Evolutionary conservation across 768 basidiomycete genomes (phyloP).

Genomic region (Pleurotus pulmonarius): DNA sequence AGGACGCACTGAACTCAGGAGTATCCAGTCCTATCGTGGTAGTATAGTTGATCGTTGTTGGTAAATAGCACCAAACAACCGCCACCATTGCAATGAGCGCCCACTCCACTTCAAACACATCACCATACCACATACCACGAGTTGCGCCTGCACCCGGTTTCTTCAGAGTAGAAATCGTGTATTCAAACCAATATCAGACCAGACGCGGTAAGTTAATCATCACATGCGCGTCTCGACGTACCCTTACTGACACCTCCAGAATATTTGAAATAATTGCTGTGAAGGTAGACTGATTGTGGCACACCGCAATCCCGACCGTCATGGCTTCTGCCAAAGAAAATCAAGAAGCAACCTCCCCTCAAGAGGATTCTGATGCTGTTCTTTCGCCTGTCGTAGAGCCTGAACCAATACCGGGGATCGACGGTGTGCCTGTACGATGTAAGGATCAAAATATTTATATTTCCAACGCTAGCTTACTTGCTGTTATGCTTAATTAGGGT

Average conservation of each 20-base stretch:
- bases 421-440: conserved; percentile 81
- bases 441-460: conserved; percentile 29
- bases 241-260: background rate
- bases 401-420: conserved; percentile 70
- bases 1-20: too few species aligned
- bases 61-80: too few species aligned
- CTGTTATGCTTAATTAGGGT: conserved; percentile 48
- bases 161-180: too few species aligned
- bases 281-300: conserved; percentile 1
- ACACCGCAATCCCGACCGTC: conserved; percentile 1
- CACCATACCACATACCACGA: too few species aligned
- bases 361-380: conserved; percentile 62
- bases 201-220: background rate
- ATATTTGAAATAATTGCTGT: too few species aligned
- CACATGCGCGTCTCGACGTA: background rate
- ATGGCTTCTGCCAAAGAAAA: conserved; percentile 20
- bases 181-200: background rate
- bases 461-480: conserved; percentile 10
- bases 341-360: conserved; percentile 41
- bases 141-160: too few species aligned
- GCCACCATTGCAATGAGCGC: too few species aligned
- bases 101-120: too few species aligned
- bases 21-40: too few species aligned
- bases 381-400: conserved; percentile 45
- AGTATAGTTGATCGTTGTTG: too few species aligned